Conservation (phyloP, 768 basidiomycete genomes). For the Leccinum arenicola region DNA sequence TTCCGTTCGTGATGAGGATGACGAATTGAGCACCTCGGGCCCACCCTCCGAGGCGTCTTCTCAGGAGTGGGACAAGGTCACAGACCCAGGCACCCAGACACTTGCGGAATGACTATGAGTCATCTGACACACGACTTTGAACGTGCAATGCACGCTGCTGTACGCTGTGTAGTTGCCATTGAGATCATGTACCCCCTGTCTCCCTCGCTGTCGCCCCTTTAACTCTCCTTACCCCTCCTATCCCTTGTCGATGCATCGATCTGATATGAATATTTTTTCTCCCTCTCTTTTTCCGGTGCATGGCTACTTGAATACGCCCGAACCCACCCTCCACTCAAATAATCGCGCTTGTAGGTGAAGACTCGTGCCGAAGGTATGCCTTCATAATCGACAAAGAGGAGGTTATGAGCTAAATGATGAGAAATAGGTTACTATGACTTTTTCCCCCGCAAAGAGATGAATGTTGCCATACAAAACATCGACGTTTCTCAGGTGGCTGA, state of each 20-base stretch:
- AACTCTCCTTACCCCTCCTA: slow-evolving; percentile 19
- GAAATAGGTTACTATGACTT: slow-evolving; percentile 66
- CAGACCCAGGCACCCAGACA: slow-evolving; percentile 64
- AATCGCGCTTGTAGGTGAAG: slow-evolving; percentile 49
- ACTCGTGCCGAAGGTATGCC: slow-evolving; percentile 74
- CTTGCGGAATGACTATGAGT: slow-evolving; percentile 40
- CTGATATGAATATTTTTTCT: slow-evolving; percentile 59
- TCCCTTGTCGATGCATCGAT: slow-evolving; percentile 34
- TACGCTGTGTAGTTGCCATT: slow-evolving; percentile 31
- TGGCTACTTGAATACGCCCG: slow-evolving; percentile 16
- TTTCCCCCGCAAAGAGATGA: slow-evolving; percentile 73
- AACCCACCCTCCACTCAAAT: slow-evolving; percentile 11
- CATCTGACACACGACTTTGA: slow-evolving; percentile 26
- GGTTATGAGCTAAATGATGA: slow-evolving; percentile 17
- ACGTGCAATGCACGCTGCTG: slow-evolving; percentile 29
- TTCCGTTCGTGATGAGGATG: slow-evolving; percentile 42
- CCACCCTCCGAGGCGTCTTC: slow-evolving; percentile 86
- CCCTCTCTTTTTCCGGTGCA: slow-evolving; percentile 17
- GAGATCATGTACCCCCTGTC: slow-evolving; percentile 23
- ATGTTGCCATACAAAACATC: slow-evolving; percentile 56
- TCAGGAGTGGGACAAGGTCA: slow-evolving; percentile 87
- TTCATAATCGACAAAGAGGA: slow-evolving; percentile 8
- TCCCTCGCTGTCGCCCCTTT: slow-evolving; percentile 15
- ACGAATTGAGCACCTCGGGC: slow-evolving; percentile 59
- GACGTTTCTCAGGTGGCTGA: slow-evolving; percentile 22